A percentile compares a stretch with the other conserved stretches of the same genome.
phyloP scores from a whole-genome alignment of 2,329 filamentous ascomycete genomes.

The Pseudohalonectria lignicola region DNA sequence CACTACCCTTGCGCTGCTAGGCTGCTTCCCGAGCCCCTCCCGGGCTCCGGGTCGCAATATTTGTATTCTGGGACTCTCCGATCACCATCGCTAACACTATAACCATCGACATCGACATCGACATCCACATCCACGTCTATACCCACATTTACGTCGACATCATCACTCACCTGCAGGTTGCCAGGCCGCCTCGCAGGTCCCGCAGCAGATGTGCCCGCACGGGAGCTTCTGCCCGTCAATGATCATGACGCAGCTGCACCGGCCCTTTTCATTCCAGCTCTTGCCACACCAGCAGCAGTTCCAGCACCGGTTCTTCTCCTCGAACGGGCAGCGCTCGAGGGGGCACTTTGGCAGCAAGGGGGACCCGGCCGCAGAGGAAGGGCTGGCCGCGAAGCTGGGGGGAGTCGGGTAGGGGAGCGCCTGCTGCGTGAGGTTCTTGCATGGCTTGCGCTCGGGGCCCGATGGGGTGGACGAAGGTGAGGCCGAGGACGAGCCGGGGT shows the following conservation, averaged over 20 bases:
- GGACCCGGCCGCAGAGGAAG: constrained; percentile 14
- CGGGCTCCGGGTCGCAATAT: background rate
- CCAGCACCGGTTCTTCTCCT: constrained; percentile 36
- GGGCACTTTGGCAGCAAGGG: constrained; percentile 29
- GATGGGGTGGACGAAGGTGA: background rate
- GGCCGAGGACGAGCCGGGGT: constrained; percentile 3
- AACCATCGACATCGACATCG: no score
- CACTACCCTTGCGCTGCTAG: background rate
- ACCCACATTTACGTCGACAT: background rate
- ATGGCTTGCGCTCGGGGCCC: constrained; percentile 23
- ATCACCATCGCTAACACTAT: no score
- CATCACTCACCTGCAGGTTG: background rate
- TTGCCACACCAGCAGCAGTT: constrained; percentile 48
- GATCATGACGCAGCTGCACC: constrained; percentile 42
- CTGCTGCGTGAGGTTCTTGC: constrained; percentile 29
- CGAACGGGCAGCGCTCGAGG: constrained; percentile 35
- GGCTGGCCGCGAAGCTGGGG: constrained; percentile 24
- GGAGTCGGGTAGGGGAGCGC: constrained; percentile 36
- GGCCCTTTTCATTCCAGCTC: constrained; percentile 35
- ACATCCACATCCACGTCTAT: background rate
- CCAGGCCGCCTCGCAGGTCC: constrained; percentile 28
- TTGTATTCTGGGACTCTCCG: no score
- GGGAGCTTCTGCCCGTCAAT: constrained; percentile 34
- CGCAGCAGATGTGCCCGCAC: constrained; percentile 44
- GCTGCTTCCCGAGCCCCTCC: background rate